A percentile compares a stretch with the other conserved stretches of the same genome.
These are phyloP conservation scores for Obelidium mucronatum DNA, from an alignment of 192 early-diverging fungal species.

Conservation along the genomic window DNA sequence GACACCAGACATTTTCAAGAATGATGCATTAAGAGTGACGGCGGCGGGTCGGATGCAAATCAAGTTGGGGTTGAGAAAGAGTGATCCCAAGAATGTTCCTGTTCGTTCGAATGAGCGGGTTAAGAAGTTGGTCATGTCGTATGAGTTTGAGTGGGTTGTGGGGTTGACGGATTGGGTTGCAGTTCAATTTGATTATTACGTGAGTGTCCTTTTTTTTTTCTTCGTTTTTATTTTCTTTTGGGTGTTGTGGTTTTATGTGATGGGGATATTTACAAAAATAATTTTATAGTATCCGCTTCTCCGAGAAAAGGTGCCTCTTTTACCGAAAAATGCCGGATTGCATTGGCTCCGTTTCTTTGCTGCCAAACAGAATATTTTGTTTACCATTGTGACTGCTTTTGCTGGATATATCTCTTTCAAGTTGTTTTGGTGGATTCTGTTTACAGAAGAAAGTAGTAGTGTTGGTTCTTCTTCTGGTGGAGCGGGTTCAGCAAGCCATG, in stretches of 20 bases:
- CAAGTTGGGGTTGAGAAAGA: conserved; percentile 28
- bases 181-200: conserved; percentile 5
- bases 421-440: neutral
- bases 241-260: no score
- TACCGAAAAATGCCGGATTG: conserved; percentile 9
- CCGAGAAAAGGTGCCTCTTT: neutral
- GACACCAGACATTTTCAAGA: conserved; percentile 18
- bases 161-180: conserved; percentile 15
- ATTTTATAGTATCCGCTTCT: conserved; percentile 16
- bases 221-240: no score
- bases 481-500: no score
- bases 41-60: conserved; percentile 23
- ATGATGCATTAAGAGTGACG: conserved; percentile 3
- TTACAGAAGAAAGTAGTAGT: no score
- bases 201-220: no score
- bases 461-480: no score
- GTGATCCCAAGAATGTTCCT: conserved; percentile 19
- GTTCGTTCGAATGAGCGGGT: neutral
- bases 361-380: conserved; percentile 18
- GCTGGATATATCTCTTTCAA: neutral
- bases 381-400: neutral
- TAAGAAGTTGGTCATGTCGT: conserved; percentile 27
- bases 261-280: no score
- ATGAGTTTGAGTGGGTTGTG: conserved; percentile 35
- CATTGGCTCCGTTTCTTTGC: conserved; percentile 31